phyloP scores from a whole-genome alignment of 768 basidiomycete genomes.

The Artomyces pyxidatus region DNA sequence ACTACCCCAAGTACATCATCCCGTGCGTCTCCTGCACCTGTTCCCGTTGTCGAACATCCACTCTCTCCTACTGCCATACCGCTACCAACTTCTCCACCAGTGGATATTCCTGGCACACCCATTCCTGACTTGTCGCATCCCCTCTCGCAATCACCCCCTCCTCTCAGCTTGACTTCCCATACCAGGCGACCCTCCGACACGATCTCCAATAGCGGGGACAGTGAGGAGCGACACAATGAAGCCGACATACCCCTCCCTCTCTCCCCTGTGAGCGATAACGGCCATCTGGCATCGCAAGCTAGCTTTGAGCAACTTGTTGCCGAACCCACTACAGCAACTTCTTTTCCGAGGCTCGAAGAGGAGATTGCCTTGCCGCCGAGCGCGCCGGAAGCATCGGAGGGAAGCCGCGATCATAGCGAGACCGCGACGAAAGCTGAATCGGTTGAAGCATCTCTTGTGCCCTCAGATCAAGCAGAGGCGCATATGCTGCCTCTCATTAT shows the following conservation, averaged over 20 bases:
- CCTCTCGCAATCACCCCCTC: background rate
- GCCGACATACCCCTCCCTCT: constrained; percentile 5
- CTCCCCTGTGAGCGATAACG: background rate
- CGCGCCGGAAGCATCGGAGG: background rate
- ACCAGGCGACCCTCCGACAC: background rate
- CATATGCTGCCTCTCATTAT: background rate
- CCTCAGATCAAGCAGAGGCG: background rate
- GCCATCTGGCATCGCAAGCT: background rate
- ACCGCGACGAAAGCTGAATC: background rate
- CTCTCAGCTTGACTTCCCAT: background rate
- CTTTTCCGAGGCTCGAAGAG: background rate
- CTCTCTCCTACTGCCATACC: constrained; percentile 16
- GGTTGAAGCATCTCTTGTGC: background rate
- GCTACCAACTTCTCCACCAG: constrained; percentile 8
- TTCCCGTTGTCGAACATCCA: constrained; percentile 22
- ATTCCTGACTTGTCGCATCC: background rate
- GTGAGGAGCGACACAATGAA: background rate
- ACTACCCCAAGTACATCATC: constrained; percentile 34
- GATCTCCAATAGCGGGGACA: background rate
- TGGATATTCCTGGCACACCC: background rate
- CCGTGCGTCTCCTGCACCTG: constrained; percentile 34
- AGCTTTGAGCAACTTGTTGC: background rate
- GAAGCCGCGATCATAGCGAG: too few relatives aligned
- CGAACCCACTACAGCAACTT: background rate
- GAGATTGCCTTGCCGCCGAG: background rate